Base-by-base conservation (phyloP, 2,329 filamentous ascomycete genomes). In the Fusarium sulawesiense region DNA sequence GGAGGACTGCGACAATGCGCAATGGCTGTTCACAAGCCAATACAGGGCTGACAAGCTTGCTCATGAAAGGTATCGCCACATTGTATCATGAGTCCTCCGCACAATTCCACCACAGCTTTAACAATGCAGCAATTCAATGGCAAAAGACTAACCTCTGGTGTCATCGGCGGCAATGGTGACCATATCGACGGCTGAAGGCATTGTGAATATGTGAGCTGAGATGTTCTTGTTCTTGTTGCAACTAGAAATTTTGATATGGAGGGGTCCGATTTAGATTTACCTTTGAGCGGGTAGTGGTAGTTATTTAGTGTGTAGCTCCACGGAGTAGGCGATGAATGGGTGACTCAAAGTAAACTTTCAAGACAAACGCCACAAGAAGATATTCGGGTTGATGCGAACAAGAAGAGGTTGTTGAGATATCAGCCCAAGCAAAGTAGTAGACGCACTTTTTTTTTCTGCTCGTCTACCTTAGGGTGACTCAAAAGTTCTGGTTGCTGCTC, bases 111-210 rank as follows among this genome's bases (percentile, higher is more conserved):
- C n/a, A 40, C 34, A 21, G 13, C 21, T 27, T 9, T 13, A 40
- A 30, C 10, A n/a, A 37, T 48, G 11, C 13, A 53, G 45, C n/a
- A 21, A 29, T 3, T 14, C 29, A 32, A 27, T n/a, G 20, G n/a
- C 8, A 16, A 30, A 30, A 30, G 34, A 79, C 80, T 80, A 53
- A 82, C 80, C 77, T 79, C 80, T 78, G 55, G 79, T 81, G 64
- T 86, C 83, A 76, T 86, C 84, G 53, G 83, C 80, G 64, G 78
- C 78, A 64, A 82, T 78, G 56, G 81, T 78, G 59, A 76, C 75
- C 75, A 81, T 79, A 51, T 83, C 79, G 51, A 66, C 27, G 66
- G 79, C 72, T 72, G 79, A 80, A 64, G 83, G 78, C 83, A 74
- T 73, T 59, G 51, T 62, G 57, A 60, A 64, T 64, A 53, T 60